Evolutionary conservation across 768 basidiomycete genomes (phyloP).

Genomic region (Boletus sensibilis): DNA sequence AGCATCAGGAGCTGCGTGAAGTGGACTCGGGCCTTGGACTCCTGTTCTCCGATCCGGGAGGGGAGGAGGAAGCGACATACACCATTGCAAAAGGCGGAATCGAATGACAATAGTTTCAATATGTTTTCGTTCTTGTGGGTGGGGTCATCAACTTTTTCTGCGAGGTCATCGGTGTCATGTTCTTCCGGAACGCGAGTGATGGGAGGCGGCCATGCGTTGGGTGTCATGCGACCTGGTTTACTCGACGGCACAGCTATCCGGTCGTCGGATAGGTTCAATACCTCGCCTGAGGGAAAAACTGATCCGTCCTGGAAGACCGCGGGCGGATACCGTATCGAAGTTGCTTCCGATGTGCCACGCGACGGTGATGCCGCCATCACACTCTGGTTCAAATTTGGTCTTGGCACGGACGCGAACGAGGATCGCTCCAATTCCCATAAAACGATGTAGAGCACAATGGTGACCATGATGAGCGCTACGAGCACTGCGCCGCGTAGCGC

Average conservation of each 20-base stretch:
- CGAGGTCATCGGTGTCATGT: not conserved
- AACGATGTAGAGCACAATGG: conserved; percentile 23
- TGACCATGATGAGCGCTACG: conserved; percentile 18
- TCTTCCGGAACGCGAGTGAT: conserved; percentile 37
- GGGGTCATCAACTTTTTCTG: not conserved
- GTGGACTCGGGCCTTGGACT: conserved; percentile 57
- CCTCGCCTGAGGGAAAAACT: not conserved
- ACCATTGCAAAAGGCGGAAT: conserved; percentile 23
- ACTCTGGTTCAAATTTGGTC: not conserved
- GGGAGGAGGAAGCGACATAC: conserved; percentile 50
- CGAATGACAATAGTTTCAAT: conserved; percentile 6
- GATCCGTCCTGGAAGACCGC: not conserved
- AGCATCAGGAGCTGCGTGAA: conserved; percentile 51
- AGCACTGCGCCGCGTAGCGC: conserved; percentile 15
- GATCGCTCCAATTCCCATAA: conserved; percentile 19
- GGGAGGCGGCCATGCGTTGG: conserved; percentile 32
- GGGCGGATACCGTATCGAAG: not conserved
- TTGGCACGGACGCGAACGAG: conserved; percentile 2
- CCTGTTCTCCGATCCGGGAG: conserved; percentile 52
- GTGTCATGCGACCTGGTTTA: not conserved
- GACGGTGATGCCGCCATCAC: not conserved
- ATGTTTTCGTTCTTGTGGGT: not conserved
- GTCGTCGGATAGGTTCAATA: not conserved
- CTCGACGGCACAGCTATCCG: not conserved
- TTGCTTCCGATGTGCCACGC: not conserved